Evolutionary conservation across 306 rosid species (phyloP), one percentile per base, ranked within the genome.

Genomic region (Citrullus amarus): DNA sequence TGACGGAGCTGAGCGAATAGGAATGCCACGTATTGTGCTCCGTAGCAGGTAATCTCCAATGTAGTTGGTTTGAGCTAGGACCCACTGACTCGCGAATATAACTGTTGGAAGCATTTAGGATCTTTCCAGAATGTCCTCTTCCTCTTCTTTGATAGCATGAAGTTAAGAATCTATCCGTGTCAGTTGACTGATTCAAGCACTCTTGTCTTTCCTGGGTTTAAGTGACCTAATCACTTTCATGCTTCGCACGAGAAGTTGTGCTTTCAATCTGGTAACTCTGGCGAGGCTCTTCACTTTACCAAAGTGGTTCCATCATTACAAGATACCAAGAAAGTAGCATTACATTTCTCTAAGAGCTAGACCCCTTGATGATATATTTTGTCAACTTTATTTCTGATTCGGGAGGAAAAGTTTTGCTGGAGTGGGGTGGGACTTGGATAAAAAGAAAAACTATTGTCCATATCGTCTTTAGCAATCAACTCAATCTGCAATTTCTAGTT

Each of bases 1-100:
- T 36, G 84, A 78, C 75, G 97, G 93, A 81, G 98, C 97, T 75
- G 86, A 78, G 72, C 87, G 80, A 74, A 90, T 90, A 56, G 97
- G 93, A 79, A 95, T 92, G 96, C 97, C 97, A 12, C 89, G 97
- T 60, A 83, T 89, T 81, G 92, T 92, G 80, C 60, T 92, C 78
- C 88, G 97, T 67, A 95, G 97, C 89, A 91, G 98, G 97, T 92
- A 70, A 48, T 60, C 71, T 10, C 72, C 28, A 10, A 41, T 71
- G 9, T 44, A 44, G 20, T 70, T 48, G 12, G 20, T 48, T 71
- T 28, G 43, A 71, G 77, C 38, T 22, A 22, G 36, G 56, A 70
- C 28, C 75, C 55, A 20, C n/a, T 5, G 38, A 20, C 34, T 69
- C 55, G 1, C 1, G 51, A 43, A 43, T 69, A 41, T 34, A 41